A percentile compares a stretch with the other conserved stretches of the same genome.
Evolutionary conservation across 2,329 filamentous ascomycete genomes (phyloP).

Genomic region (Neonectria magnoliae): DNA sequence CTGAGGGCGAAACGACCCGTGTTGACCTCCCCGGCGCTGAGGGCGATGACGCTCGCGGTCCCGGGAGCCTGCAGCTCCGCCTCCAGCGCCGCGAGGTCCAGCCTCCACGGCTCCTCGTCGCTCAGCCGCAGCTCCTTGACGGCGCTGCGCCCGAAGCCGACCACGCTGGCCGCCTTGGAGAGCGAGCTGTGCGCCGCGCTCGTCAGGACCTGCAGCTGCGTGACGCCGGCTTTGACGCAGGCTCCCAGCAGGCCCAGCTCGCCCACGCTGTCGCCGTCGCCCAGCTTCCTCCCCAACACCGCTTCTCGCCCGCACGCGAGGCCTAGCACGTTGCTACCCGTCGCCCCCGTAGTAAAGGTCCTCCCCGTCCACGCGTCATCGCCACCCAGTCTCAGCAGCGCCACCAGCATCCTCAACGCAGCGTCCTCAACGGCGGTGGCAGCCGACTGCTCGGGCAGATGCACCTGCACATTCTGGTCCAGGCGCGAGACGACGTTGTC

Average conservation of each 20-base stretch:
- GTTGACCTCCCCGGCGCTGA: constrained; percentile 93
- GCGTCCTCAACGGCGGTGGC: constrained; percentile 80
- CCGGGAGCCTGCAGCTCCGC: constrained; percentile 61
- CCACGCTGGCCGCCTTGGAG: constrained; percentile 81
- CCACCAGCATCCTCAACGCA: constrained; percentile 74
- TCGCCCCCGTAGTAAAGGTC: constrained; percentile 70
- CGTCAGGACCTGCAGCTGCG: constrained; percentile 79
- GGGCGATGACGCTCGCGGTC: constrained; percentile 76
- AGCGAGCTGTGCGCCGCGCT: constrained; percentile 87
- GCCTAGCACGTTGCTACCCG: constrained; percentile 84
- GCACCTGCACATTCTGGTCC: constrained; percentile 87
- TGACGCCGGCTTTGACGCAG: constrained; percentile 70
- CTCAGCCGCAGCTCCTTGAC: constrained; percentile 69
- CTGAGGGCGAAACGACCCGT: constrained; percentile 80
- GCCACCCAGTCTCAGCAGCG: constrained; percentile 70
- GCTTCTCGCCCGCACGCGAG: constrained; percentile 73
- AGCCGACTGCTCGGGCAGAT: constrained; percentile 79
- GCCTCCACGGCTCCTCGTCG: constrained; percentile 69
- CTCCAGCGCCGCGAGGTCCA: constrained; percentile 76
- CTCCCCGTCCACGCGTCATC: constrained; percentile 65
- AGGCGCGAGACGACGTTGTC: constrained; percentile 84
- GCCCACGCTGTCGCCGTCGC: constrained; percentile 60
- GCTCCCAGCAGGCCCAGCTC: constrained; percentile 76
- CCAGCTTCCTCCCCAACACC: constrained; percentile 57
- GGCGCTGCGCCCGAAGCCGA: constrained; percentile 78